Base-by-base conservation (phyloP, 169 alveolate species). In the Eimeria nieschulzi region DNA sequence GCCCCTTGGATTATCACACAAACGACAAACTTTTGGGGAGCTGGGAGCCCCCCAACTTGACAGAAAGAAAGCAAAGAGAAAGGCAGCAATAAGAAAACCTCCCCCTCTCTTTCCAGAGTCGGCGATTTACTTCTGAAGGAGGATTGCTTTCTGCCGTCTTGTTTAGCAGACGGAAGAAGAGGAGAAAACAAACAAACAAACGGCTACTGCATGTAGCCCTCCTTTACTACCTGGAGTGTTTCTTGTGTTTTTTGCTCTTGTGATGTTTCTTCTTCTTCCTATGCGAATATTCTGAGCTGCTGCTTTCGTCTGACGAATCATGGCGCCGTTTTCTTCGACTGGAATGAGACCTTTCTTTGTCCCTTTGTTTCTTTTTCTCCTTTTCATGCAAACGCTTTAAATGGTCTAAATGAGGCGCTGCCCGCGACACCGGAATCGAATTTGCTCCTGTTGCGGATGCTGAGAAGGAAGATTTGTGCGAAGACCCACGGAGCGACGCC, bases 361-460 rank as follows among this genome's bases (percentile, higher is more conserved):
- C 17, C 46, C 61, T 23, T 61, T 39, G 51, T 13, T 64, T 64
- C 54, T 68, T 53, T 56, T 66, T 26, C 83, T 46, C 80, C 19
- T 68, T 23, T 25, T 25, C 19, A 21, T 26, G 12, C 55, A 71
- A 26, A 26, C 56, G 80, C 13, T 71, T 19, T 55, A 71, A 33
- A 71, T 46, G 80, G 76, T 68, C 26, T 21, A 71, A 17, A 23
- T 0, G 0, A 56, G 54, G 83, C 63, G 26, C 26, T 39, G 12
- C 70, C 82, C 17, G 71, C 83, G 19, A 21, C 72, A 25, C 59
- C 3, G 73, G 91, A 8, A 19, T 61, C 51, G 63, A 46, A 33
- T 85, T 85, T 9, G 92, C 92, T 9, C 83, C 92, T 8, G 92
- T 71, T 46, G 92, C 92, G 17, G 83, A 59, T 73, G 64, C 83